phyloP scores from a whole-genome alignment of 1,284 basidiomycete species.

The Austroboletus niveus region DNA sequence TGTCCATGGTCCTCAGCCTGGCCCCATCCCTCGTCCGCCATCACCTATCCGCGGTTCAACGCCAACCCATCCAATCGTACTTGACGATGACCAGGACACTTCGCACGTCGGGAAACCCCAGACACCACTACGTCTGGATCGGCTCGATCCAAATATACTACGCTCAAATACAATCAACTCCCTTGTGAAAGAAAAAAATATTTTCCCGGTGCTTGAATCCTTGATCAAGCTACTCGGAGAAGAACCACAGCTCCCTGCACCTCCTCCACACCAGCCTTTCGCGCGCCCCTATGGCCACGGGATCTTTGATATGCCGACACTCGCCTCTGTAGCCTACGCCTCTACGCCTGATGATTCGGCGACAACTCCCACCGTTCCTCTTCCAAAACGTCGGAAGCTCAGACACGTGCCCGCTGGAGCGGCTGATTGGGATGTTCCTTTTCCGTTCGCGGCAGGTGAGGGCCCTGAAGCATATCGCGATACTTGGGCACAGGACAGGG shows the following conservation, averaged over 20 bases:
- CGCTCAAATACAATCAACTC: slow-evolving; percentile 57
- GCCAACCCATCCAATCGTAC: slow-evolving; percentile 62
- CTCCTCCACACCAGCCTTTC: slow-evolving; percentile 10
- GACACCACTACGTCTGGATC: slow-evolving; percentile 9
- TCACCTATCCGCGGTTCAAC: slow-evolving; percentile 45
- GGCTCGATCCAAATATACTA: slow-evolving; percentile 38
- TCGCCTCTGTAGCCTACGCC: neutral
- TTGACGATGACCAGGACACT: slow-evolving; percentile 54
- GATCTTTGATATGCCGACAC: slow-evolving; percentile 16
- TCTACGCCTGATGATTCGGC: neutral
- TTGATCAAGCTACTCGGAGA: slow-evolving; percentile 51
- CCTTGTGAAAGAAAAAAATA: slow-evolving; percentile 59
- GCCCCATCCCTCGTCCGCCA: slow-evolving; percentile 24
- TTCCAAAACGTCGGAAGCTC: slow-evolving; percentile 59
- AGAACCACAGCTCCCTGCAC: slow-evolving; percentile 14
- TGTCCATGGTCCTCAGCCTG: slow-evolving; percentile 16
- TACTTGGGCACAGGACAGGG: slow-evolving; percentile 62
- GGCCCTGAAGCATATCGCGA: slow-evolving; percentile 59
- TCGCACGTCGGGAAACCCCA: slow-evolving; percentile 7
- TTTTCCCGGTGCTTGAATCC: slow-evolving; percentile 62
- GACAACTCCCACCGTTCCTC: slow-evolving; percentile 21
- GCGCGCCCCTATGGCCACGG: slow-evolving; percentile 23
- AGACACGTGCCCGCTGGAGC: slow-evolving; percentile 71
- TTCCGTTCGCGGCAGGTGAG: slow-evolving; percentile 67
- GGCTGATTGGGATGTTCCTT: slow-evolving; percentile 75